Conservation (phyloP, 1,284 basidiomycete genomes). For the Sporisorium iseilematis-ciliati region DNA sequence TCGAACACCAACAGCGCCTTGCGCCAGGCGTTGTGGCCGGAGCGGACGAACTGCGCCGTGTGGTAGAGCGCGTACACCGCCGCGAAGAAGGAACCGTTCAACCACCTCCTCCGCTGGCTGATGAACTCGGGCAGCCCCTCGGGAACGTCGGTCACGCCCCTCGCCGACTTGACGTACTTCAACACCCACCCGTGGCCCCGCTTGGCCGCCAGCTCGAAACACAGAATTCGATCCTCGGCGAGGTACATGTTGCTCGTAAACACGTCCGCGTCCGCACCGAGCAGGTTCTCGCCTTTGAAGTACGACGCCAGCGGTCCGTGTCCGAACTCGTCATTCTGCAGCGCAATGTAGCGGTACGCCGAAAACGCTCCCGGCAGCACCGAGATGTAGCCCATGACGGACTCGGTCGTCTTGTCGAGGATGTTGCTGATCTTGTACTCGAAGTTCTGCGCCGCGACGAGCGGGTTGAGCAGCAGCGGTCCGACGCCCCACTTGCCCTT, state of each 20-base stretch:
- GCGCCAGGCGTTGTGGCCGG: slow-evolving; percentile 83
- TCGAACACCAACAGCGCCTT: slow-evolving; percentile 83
- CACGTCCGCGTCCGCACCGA: slow-evolving; percentile 90
- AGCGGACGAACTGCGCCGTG: slow-evolving; percentile 83
- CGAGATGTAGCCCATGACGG: slow-evolving; percentile 67
- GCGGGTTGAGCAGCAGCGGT: slow-evolving; percentile 89
- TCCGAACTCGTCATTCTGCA: slow-evolving; percentile 88
- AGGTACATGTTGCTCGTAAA: slow-evolving; percentile 80
- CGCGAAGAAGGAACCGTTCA: slow-evolving; percentile 91
- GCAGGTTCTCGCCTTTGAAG: slow-evolving; percentile 94
- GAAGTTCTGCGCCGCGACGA: slow-evolving; percentile 87
- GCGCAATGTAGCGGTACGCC: slow-evolving; percentile 81
- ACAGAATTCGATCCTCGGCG: slow-evolving; percentile 81
- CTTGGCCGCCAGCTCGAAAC: slow-evolving; percentile 96
- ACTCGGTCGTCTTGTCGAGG: slow-evolving; percentile 67
- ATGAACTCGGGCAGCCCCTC: slow-evolving; percentile 95
- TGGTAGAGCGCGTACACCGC: slow-evolving; percentile 76
- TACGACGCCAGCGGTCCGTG: slow-evolving; percentile 91
- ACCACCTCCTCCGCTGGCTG: slow-evolving; percentile 88
- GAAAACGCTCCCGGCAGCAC: slow-evolving; percentile 61
- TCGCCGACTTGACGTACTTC: slow-evolving; percentile 93
- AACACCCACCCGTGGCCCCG: slow-evolving; percentile 89
- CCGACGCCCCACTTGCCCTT: slow-evolving; percentile 73
- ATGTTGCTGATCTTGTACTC: slow-evolving; percentile 80
- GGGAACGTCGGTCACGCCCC: slow-evolving; percentile 94